These are phyloP conservation scores for Verbena officinalis DNA, from an alignment of 257 asterid species.

Conservation along the genomic window DNA sequence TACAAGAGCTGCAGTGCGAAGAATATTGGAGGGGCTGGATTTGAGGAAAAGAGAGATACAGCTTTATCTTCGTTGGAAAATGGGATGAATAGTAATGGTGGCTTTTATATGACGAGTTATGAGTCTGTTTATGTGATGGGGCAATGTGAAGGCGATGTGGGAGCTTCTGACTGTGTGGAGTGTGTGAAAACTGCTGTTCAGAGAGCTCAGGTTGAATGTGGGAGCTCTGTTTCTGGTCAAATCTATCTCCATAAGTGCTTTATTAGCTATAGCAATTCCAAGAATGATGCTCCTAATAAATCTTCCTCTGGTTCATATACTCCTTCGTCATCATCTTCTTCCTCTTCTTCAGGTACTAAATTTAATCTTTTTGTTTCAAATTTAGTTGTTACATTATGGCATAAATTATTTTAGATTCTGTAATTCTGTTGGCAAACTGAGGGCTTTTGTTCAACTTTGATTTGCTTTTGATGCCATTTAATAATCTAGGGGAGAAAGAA, in stretches of 20 bases:
- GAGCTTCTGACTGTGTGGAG: constrained; percentile 75
- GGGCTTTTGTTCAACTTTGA: constrained; percentile 34
- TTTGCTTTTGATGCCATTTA: constrained; percentile 27
- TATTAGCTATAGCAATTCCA: constrained; percentile 62
- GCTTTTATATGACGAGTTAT: constrained; percentile 67
- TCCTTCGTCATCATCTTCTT: constrained; percentile 47
- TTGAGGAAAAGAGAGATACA: constrained; percentile 83
- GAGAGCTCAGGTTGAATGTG: constrained; percentile 97
- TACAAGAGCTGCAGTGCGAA: constrained; percentile 81
- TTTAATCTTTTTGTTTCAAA: background rate
- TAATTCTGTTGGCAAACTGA: constrained; percentile 18
- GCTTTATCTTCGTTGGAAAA: constrained; percentile 65
- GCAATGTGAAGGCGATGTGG: constrained; percentile 95
- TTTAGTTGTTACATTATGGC: background rate
- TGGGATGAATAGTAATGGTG: constrained; percentile 63
- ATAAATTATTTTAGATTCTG: constrained; percentile 24
- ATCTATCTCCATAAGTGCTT: constrained; percentile 85
- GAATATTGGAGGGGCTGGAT: constrained; percentile 75
- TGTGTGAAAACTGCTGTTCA: constrained; percentile 91
- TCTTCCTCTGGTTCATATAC: constrained; percentile 65
- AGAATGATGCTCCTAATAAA: constrained; percentile 68
- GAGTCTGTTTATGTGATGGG: constrained; percentile 77
- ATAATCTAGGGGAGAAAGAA: background rate
- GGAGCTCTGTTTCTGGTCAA: constrained; percentile 85
- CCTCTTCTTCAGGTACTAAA: constrained; percentile 68